Base-by-base conservation (phyloP, 2,329 filamentous ascomycete genomes). In the Stagonosporopsis chrysanthemi region DNA sequence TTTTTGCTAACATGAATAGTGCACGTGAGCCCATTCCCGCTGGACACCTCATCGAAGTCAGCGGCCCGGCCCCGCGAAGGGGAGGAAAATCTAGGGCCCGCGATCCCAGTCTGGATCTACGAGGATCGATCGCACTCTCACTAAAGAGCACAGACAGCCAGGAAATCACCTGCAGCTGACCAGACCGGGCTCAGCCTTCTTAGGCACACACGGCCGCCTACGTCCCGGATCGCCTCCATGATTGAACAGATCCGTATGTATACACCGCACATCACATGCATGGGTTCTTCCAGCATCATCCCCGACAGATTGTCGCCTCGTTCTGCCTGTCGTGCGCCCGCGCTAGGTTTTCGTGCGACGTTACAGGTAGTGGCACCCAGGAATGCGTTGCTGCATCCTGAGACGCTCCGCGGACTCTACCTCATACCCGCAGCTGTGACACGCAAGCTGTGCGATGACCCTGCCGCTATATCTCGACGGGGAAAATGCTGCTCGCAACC, bases 321-420 rank as follows among this genome's bases (percentile, higher is more conserved):
- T 17, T 24, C 26, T 46, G 50, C 35, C 33, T 45, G n/a, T 23
- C 14, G 22, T 19, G 50, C 33, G 11, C 15, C 8, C 29, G 31
- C 6, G 19, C 19, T 44, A 40, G 40, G 31, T 29, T 1, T 8
- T 19, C 15, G 29, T 31, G 36, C 14, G 19, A 40, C 11, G 2
- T n/a, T 19, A 9, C 19, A 24, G 15, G 28, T 29, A 29, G 28
- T 12, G 9, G 11, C 28, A 22, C n/a, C 24, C 26, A 50, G 46
- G 52, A 50, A 45, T 50, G 46, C 50, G 46, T 26, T 28, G 35
- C 33, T 35, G 33, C 38, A 24, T 44, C 19, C 19, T 19, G 19
- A 19, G 19, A 3, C 19, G 19, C 19, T 19, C 19, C 19, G 19
- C 19, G 19, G 19, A 19, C 19, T 3, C 19, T 19, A 19, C 19